Base-by-base conservation (phyloP, 495 filamentous ascomycete species). In the Penicillium paxilli region DNA sequence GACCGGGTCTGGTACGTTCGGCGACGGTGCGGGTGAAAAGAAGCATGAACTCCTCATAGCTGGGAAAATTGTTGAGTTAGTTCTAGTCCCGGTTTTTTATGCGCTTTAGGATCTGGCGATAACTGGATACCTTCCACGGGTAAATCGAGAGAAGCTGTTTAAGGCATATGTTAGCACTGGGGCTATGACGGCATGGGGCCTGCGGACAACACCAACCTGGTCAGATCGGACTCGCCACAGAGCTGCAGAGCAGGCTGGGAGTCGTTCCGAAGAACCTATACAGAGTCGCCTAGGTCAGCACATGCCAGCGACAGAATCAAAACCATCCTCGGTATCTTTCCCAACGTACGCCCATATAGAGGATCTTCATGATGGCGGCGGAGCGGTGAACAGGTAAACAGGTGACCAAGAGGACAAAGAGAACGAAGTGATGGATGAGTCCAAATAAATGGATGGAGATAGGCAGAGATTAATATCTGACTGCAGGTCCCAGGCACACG, bases 271-370 rank as follows among this genome's bases (percentile, higher is more conserved):
- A 95, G 79, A 67, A 96, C 83, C 90, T 95, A 45, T 51, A 52
- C 52, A 47, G 1, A 10, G 14, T 5, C 10, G 11, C 9, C 25
- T 20, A 30, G 23, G 19, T 49, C 33, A 49, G 52, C 19, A 21
- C 16, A 14, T 32, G 37, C 8, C 14, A 16, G 51, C 47, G 17
- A 12, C 9, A 25, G 53, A 25, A 32, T 6, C 28, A 23, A 46
- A 28, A 0, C 14, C n/a, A 17, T 21, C 5, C 11, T 12, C 32
- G n/a, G 10, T 25, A n/a, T 30, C 49, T 58, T 47, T 32, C 38
- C 25, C 30, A 19, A 71, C 85, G 55, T 86, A 96, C 92, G 53
- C 91, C 92, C 63, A 96, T 90, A 75, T 96, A 96, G 75, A 88
- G 83, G 63, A 98, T 77, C 84, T 96, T 96, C 93, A 97, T 96